Evolutionary conservation across 1,284 basidiomycete genomes (phyloP), one percentile per base, ranked within the genome.

Genomic region (Acaromyces ingoldii): DNA sequence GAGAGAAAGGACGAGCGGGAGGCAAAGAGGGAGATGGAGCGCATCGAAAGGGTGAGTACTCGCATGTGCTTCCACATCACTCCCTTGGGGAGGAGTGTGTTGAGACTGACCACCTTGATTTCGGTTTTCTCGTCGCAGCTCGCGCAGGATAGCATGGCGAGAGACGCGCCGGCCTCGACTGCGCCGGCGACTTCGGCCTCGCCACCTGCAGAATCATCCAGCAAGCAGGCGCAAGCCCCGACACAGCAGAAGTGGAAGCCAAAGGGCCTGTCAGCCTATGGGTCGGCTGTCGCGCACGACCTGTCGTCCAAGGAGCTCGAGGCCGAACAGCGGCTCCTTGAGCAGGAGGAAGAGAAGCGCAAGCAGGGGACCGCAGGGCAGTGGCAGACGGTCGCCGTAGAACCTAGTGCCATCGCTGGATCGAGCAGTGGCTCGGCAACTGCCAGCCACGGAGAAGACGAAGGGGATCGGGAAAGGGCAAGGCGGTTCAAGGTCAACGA

Each of bases 321-420:
- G 22, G 45, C 49, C n/a, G 28, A 56, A n/a, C 36, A 30, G 15
- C 43, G 44, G 28, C 37, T 34, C 13, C 40, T 33, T 6, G 38
- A 81, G 57, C 78, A 79, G 54, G 81, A 82, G 19, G 83, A 85
- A 76, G 79, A 82, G 19, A 81, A 83, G 68, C 74, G 80, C 55
- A 79, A 80, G 60, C 80, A 87, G 67, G 91, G 89, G 1, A 77
- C 84, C 6, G 86, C 84, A 0, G 91, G 93, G 1, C 81, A 85
- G 62, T 98, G 93, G 93, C 79, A 91, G 74, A 77, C 84, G 22
- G 84, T 95, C 7, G 79, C 81, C n/a, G n/a, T n/a, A n/a, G n/a
- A n/a, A n/a, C n/a, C n/a, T n/a, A n/a, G n/a, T n/a, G n/a, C n/a
- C n/a, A n/a, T n/a, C n/a, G n/a, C n/a, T n/a, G n/a, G n/a, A n/a